phyloP scores from a whole-genome alignment of 2,329 filamentous ascomycete genomes.

The Cladosporium phlei region DNA sequence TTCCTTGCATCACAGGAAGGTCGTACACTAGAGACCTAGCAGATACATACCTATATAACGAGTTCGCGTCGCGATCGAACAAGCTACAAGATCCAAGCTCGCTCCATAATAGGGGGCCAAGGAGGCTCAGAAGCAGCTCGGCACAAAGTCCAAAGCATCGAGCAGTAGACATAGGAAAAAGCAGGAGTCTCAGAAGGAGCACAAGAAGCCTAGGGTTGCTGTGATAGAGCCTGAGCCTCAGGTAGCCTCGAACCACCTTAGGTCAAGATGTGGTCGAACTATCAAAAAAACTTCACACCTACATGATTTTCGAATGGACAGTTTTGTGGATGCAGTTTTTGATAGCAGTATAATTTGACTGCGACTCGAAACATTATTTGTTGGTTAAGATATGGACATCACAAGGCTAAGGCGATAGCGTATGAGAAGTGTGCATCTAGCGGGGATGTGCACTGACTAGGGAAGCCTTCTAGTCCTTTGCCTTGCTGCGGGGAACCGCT shows the following conservation, averaged over 20 bases:
- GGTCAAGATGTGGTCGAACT: neutral
- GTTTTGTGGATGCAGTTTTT: neutral
- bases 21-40: no score
- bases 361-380: neutral
- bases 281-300: neutral
- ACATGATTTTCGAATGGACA: neutral
- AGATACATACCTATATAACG: no score
- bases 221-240: neutral
- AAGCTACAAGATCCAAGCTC: no score
- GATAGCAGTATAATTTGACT: neutral
- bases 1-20: no score
- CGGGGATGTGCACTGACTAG: conserved; percentile 5
- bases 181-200: neutral
- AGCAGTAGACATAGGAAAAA: neutral
- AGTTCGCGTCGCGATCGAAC: no score
- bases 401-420: neutral
- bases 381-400: neutral
- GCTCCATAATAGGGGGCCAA: no score
- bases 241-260: no score
- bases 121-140: neutral
- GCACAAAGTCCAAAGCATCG: neutral
- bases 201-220: neutral
- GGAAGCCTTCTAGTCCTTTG: conserved; percentile 2
- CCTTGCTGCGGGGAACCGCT: no score
- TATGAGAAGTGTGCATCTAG: conserved; percentile 2